phyloP scores from a whole-genome alignment of 768 basidiomycete species.

The Leccinum barrowsii region DNA sequence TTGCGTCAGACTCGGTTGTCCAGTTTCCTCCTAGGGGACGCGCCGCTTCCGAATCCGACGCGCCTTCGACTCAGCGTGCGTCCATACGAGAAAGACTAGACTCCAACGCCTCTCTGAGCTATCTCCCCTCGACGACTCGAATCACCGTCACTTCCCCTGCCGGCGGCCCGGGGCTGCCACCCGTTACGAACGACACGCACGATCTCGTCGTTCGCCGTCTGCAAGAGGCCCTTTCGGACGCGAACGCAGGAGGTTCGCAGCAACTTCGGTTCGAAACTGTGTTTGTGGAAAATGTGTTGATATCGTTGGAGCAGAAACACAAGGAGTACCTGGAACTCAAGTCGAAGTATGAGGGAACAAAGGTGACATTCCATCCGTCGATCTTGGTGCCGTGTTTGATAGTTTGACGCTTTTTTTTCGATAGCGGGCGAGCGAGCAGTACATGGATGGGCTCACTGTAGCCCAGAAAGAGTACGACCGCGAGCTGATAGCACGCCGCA shows the following conservation, averaged over 20 bases:
- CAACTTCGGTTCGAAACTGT: constrained; percentile 70
- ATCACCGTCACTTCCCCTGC: constrained; percentile 48
- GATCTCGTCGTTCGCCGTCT: constrained; percentile 50
- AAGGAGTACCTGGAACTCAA: constrained; percentile 63
- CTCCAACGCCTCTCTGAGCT: constrained; percentile 23
- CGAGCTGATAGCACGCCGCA: constrained; percentile 82
- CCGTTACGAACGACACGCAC: constrained; percentile 32
- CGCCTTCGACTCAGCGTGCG: constrained; percentile 4
- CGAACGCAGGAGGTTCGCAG: constrained; percentile 53
- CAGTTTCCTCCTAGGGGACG: constrained; percentile 20
- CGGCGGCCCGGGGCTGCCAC: constrained; percentile 24
- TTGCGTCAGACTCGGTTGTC: constrained; percentile 8
- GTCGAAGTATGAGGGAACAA: constrained; percentile 77
- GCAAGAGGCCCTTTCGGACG: constrained; percentile 59
- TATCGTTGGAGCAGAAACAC: constrained; percentile 61
- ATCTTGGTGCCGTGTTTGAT: neutral
- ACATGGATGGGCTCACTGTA: constrained; percentile 87
- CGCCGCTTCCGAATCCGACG: constrained; percentile 34
- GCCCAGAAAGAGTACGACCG: constrained; percentile 94
- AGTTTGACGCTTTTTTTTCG: neutral
- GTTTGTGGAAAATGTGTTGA: constrained; percentile 68
- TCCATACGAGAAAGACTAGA: constrained; percentile 23
- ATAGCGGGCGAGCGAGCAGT: constrained; percentile 88
- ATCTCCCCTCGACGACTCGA: constrained; percentile 25
- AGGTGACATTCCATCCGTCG: constrained; percentile 50